Percentiles rank a stretch among this genome's conserved stretches.
These are phyloP conservation scores for Coccomyxa subellipsoidea DNA, from an alignment of 163 green algal genomes.

Conservation along the genomic window DNA sequence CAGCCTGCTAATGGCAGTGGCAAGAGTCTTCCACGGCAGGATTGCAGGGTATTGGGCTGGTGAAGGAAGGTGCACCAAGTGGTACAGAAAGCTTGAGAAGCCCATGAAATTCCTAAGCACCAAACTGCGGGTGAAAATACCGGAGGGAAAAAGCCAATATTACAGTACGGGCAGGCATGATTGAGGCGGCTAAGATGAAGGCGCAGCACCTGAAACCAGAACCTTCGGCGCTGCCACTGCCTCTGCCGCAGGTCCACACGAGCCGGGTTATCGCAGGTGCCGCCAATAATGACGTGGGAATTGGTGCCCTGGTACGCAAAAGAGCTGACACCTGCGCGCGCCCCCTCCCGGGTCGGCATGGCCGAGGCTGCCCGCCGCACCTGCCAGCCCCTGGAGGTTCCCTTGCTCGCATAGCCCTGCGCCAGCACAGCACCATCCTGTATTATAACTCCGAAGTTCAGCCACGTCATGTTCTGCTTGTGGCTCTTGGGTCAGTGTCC, in stretches of 20 bases:
- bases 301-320: slow-evolving; percentile 89
- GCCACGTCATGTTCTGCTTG: too few relatives aligned
- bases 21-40: neutral
- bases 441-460: too few relatives aligned
- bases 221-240: slow-evolving; percentile 24
- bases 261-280: neutral
- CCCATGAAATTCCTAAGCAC: too few relatives aligned
- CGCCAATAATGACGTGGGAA: slow-evolving; percentile 28
- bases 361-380: slow-evolving; percentile 9
- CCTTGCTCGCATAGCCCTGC: neutral
- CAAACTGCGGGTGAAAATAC: too few relatives aligned
- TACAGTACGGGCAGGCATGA: too few relatives aligned
- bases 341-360: neutral
- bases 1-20: too few relatives aligned
- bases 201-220: slow-evolving; percentile 34
- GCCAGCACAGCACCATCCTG: too few relatives aligned
- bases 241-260: neutral
- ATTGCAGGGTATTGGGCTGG: too few relatives aligned
- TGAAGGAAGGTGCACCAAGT: too few relatives aligned
- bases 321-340: slow-evolving; percentile 53
- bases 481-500: too few relatives aligned
- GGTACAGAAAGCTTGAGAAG: too few relatives aligned
- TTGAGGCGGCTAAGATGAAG: neutral
- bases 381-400: neutral
- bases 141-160: too few relatives aligned